These are phyloP conservation scores for Allantophomopsis cytisporea DNA, from an alignment of 2,329 filamentous ascomycete species.

Conservation along the genomic window DNA sequence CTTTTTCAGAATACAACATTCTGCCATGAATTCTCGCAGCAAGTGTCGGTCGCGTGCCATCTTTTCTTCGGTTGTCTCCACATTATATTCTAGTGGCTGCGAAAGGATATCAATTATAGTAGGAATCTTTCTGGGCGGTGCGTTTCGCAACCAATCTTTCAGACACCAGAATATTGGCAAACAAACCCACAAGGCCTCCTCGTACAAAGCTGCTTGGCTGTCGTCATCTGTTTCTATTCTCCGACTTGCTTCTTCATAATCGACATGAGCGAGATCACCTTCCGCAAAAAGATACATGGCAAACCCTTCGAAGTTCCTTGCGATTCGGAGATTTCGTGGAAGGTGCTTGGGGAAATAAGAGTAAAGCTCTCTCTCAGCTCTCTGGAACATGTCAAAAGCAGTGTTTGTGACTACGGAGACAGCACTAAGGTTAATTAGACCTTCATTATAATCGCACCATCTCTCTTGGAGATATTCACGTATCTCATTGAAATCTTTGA, in stretches of 20 bases:
- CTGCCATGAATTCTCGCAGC: slow-evolving; percentile 10
- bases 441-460: slow-evolving; percentile 18
- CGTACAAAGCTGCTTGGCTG: slow-evolving; percentile 9
- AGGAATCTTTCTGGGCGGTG: slow-evolving; percentile 14
- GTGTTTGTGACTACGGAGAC: slow-evolving; percentile 19
- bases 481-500: slow-evolving; percentile 19
- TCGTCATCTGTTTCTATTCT: slow-evolving; percentile 9
- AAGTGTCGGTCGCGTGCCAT: slow-evolving; percentile 8
- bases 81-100: slow-evolving; percentile 8
- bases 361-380: slow-evolving; percentile 14
- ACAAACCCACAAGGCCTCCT: slow-evolving; percentile 17
- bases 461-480: slow-evolving; percentile 16
- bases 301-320: slow-evolving; percentile 12
- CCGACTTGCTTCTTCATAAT: slow-evolving; percentile 11
- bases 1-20: slow-evolving; percentile 13
- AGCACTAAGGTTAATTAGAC: slow-evolving; percentile 12
- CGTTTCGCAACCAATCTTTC: slow-evolving; percentile 4
- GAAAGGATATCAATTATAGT: slow-evolving; percentile 5
- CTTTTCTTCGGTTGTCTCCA: slow-evolving; percentile 6
- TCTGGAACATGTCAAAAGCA: slow-evolving; percentile 19
- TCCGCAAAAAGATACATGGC: slow-evolving; percentile 14
- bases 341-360: slow-evolving; percentile 5
- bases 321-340: neutral
- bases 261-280: slow-evolving; percentile 15
- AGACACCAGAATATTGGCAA: slow-evolving; percentile 10